Evolutionary conservation across 192 early-diverging fungal genomes (phyloP), one percentile per base, ranked within the genome.

Genomic region (Podila minutissima): DNA sequence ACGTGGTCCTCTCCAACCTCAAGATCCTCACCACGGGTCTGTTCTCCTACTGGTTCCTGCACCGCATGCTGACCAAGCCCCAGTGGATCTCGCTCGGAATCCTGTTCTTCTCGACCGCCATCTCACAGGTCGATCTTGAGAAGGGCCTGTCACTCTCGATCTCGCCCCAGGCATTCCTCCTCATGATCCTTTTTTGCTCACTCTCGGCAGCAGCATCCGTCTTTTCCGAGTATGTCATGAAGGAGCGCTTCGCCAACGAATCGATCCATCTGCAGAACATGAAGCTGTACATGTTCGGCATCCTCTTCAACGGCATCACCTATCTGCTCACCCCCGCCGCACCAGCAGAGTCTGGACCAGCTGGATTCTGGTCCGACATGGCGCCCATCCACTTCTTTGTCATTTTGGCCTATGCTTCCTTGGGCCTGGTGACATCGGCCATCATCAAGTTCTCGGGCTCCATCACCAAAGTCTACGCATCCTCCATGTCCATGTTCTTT

Each of bases 141-240:
- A 77, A 70, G 64, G 75, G 64, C 10, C 57, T 71, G 1, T 53
- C 55, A 6, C 64, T 65, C 13, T 77, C 66, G 24, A 72, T 67
- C n/a, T 77, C 53, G 2, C 11, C 67, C 20, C 75, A 83, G 29
- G 83, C 75, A 22, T 78, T 83, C 33, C 51, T 78, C 28, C 55
- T 83, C 35, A 83, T 78, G 66, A 38, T 83, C 61, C 41, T 83
- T 15, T 78, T 83, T 48, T 74, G 71, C 24, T 73, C 75, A 4
- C 68, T 83, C 24, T 83, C 83, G 3, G 83, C 75, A 1, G 62
- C 57, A 15, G 83, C 83, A 7, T 78, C 75, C 11, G 83, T 83
- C 4, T 83, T 75, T 33, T 78, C 83, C 31, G 83, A 83, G 64
- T 83, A 78, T 67, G 75, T 83, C 64, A 83, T 83, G 83, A 83